Conservation (phyloP, 768 basidiomycete species). For the Podaxis sp. region DNA sequence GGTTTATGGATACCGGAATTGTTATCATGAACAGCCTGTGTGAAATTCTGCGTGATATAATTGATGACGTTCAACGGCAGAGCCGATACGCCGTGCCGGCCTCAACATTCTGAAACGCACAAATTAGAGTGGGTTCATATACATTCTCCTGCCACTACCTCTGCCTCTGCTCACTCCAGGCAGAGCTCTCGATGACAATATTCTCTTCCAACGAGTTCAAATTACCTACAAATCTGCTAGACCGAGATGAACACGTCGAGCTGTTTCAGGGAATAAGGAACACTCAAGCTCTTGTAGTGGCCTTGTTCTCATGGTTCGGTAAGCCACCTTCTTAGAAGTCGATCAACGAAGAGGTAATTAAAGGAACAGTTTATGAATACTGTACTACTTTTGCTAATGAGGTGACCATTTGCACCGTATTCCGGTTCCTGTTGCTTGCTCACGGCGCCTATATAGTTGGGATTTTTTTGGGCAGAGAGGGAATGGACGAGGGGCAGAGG, state of each 20-base stretch:
- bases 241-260: neutral
- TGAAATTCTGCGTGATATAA: too few relatives aligned
- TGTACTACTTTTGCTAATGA: neutral
- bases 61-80: too few relatives aligned
- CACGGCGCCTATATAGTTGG: neutral
- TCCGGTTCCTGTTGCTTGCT: neutral
- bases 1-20: too few relatives aligned
- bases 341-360: too few relatives aligned
- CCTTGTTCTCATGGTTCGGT: constrained; percentile 10
- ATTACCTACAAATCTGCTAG: neutral
- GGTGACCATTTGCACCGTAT: neutral
- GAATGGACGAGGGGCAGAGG: constrained; percentile 13
- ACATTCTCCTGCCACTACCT: neutral
- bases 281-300: neutral
- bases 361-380: constrained; percentile 6
- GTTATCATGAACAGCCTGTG: too few relatives aligned
- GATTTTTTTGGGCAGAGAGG: constrained; percentile 12
- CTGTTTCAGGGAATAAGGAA: constrained; percentile 8
- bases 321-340: neutral
- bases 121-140: too few relatives aligned
- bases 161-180: neutral
- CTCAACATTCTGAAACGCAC: too few relatives aligned
- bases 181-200: neutral
- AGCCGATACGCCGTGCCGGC: too few relatives aligned
- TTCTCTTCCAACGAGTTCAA: neutral